Conservation (phyloP, 352 stramenopile species). For the Phytophthora syringae region DNA sequence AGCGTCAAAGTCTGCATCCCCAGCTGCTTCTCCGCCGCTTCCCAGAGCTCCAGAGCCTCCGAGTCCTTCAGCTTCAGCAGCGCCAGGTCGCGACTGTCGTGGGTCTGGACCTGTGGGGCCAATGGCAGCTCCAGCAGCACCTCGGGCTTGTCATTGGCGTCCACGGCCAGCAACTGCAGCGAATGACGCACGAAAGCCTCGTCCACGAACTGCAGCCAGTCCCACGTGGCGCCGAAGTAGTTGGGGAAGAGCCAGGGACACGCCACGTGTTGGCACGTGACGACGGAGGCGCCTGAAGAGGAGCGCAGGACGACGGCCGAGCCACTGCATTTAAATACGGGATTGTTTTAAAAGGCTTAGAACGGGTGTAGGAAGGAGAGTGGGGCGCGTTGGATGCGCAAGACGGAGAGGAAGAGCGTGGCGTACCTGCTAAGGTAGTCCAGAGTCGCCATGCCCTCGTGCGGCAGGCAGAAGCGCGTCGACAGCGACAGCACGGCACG, state of each 20-base stretch:
- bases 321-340: slow-evolving; percentile 40
- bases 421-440: slow-evolving; percentile 78
- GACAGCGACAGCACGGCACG: slow-evolving; percentile 75
- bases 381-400: background rate
- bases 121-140: slow-evolving; percentile 69
- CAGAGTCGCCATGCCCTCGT: slow-evolving; percentile 76
- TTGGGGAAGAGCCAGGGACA: slow-evolving; percentile 82
- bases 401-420: no score
- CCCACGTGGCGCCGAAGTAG: slow-evolving; percentile 81
- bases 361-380: background rate
- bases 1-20: slow-evolving; percentile 50
- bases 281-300: slow-evolving; percentile 29
- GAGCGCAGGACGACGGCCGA: slow-evolving; percentile 57
- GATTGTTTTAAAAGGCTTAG: slow-evolving; percentile 9
- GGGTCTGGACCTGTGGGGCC: slow-evolving; percentile 54
- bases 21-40: slow-evolving; percentile 34
- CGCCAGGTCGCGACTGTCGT: slow-evolving; percentile 63
- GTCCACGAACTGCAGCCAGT: slow-evolving; percentile 86
- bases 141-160: slow-evolving; percentile 25
- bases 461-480: slow-evolving; percentile 79
- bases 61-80: slow-evolving; percentile 60
- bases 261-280: slow-evolving; percentile 85
- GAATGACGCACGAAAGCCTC: slow-evolving; percentile 77
- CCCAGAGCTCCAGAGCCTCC: slow-evolving; percentile 24
- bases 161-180: slow-evolving; percentile 56